A percentile compares a stretch with the other conserved stretches of the same genome.
Evolutionary conservation across 805 yeast species (phyloP).

Genomic region (Henningerozyma blattae): DNA sequence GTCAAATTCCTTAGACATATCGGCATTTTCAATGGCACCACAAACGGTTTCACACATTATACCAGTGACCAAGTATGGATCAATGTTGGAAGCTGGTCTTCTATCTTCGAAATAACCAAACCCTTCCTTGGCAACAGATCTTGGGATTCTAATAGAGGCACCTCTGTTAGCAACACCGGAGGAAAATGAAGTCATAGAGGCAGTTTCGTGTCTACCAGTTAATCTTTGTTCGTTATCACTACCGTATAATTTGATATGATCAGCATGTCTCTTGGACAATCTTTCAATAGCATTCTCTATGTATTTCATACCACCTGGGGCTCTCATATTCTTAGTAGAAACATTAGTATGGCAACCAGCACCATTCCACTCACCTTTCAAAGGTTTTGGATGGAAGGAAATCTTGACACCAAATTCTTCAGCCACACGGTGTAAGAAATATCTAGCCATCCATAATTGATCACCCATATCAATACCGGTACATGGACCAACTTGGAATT

Average conservation of each 20-base stretch:
- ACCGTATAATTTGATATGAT: conserved; percentile 93
- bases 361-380: conserved; percentile 99
- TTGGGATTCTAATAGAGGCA: conserved; percentile 96
- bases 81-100: conserved; percentile 99
- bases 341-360: conserved; percentile 99
- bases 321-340: conserved; percentile 84
- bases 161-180: conserved; percentile 99
- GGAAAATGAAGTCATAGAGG: conserved; percentile 80
- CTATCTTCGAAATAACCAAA: conserved; percentile 98
- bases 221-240: conserved; percentile 89
- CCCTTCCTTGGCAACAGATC: conserved; percentile 97
- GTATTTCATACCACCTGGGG: conserved; percentile 88
- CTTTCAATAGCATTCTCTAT: conserved; percentile 89
- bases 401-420: conserved; percentile 99
- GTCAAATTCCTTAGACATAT: conserved; percentile 81
- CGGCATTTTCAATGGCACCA: conserved; percentile 90
- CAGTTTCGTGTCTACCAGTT: conserved; percentile 98
- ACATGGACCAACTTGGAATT: conserved; percentile 99
- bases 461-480: conserved; percentile 95
- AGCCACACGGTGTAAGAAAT: conserved; percentile 84
- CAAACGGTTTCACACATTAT: conserved; percentile 94
- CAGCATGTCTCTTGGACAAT: conserved; percentile 91
- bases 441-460: conserved; percentile 93
- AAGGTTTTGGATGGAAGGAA: conserved; percentile 98
- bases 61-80: conserved; percentile 97